Evolutionary conservation across 1,284 basidiomycete genomes (phyloP).

Genomic region (Cryptococcus hybrid): DNA sequence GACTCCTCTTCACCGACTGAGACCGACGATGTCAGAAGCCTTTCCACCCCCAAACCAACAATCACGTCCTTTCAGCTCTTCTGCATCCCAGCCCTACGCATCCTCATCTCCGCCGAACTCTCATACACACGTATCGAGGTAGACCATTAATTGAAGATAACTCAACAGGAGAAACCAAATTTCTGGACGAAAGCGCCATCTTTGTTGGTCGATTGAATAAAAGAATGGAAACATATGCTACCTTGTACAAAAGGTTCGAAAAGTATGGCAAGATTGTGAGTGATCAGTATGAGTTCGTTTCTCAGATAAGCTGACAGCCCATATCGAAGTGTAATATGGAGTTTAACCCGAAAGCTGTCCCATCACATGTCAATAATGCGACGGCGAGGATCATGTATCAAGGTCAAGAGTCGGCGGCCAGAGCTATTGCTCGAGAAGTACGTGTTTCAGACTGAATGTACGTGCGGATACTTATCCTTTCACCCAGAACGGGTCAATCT

Average conservation of each 20-base stretch:
- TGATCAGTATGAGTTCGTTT: not conserved
- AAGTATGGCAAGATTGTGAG: conserved; percentile 37
- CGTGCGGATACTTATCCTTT: too few species aligned
- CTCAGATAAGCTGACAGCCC: not conserved
- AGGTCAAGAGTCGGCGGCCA: conserved; percentile 14
- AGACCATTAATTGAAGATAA: conserved; percentile 20
- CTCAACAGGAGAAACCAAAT: conserved; percentile 9
- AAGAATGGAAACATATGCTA: conserved; percentile 20
- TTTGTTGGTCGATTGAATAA: conserved; percentile 33
- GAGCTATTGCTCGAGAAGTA: conserved; percentile 33
- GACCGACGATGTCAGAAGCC: not conserved
- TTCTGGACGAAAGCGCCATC: conserved; percentile 32
- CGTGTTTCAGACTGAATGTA: conserved; percentile 2
- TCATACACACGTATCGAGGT: conserved; percentile 27
- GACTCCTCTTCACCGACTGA: not conserved
- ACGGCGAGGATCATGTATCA: conserved; percentile 34
- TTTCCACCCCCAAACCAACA: not conserved
- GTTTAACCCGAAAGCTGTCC: conserved; percentile 16
- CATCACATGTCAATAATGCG: conserved; percentile 11
- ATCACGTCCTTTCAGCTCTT: not conserved
- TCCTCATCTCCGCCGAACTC: conserved; percentile 11
- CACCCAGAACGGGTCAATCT: conserved; percentile 21
- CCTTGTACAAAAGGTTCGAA: conserved; percentile 28
- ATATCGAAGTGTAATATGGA: conserved; percentile 17
- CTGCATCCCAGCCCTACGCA: conserved; percentile 3